phyloP scores from a whole-genome alignment of 1,284 basidiomycete genomes.

The Cryptococcus sp. region DNA sequence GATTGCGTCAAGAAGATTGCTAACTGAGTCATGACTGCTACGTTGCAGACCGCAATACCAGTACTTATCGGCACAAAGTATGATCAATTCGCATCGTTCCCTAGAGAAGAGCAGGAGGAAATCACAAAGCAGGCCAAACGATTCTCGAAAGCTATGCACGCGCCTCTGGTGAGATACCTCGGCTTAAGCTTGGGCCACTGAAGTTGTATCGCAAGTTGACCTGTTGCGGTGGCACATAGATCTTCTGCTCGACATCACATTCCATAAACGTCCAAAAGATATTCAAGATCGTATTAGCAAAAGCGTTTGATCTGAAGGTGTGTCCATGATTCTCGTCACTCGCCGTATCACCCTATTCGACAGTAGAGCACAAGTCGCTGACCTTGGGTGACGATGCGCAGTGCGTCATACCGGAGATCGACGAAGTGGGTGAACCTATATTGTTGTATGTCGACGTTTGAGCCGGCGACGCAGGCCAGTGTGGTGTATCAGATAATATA shows the following conservation, averaged over 20 bases:
- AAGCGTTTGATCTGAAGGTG: constrained; percentile 55
- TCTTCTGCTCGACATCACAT: constrained; percentile 96
- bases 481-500: neutral
- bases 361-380: too few species aligned
- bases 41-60: constrained; percentile 83
- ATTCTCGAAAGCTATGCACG: constrained; percentile 97
- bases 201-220: constrained; percentile 8
- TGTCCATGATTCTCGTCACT: constrained; percentile 2
- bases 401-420: constrained; percentile 95
- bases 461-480: neutral
- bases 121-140: constrained; percentile 97
- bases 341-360: too few species aligned
- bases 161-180: constrained; percentile 64
- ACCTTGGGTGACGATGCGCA: constrained; percentile 58
- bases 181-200: neutral
- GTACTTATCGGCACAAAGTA: constrained; percentile 98
- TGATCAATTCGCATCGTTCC: constrained; percentile 93
- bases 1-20: too few species aligned
- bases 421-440: constrained; percentile 88
- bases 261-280: constrained; percentile 99
- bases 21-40: neutral
- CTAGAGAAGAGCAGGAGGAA: constrained; percentile 96
- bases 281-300: constrained; percentile 68
- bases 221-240: constrained; percentile 45
- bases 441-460: constrained; percentile 88